phyloP scores from a whole-genome alignment of 2,329 filamentous ascomycete species.

The Cryphonectria nitschkei region DNA sequence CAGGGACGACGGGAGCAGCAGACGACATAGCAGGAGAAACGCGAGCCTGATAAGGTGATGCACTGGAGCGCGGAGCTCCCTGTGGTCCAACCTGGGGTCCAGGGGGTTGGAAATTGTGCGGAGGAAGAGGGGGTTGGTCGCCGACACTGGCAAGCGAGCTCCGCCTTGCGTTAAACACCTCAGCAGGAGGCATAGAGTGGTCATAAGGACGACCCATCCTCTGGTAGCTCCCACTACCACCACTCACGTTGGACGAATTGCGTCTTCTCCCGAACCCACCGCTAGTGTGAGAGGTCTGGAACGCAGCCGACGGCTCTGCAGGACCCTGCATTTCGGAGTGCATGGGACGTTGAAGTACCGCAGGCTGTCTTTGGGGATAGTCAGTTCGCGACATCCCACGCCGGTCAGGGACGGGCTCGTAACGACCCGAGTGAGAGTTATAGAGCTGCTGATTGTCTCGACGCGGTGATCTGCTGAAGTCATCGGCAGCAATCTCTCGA shows the following conservation, averaged over 20 bases:
- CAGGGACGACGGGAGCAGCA: conserved; percentile 41
- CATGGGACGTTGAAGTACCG: conserved; percentile 75
- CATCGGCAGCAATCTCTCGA: conserved; percentile 90
- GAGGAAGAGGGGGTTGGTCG: conserved; percentile 56
- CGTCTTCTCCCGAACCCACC: conserved; percentile 75
- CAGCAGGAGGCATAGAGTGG: conserved; percentile 45
- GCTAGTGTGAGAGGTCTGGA: conserved; percentile 75
- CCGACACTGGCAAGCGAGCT: conserved; percentile 54
- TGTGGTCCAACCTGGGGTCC: conserved; percentile 39
- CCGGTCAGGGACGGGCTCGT: conserved; percentile 84
- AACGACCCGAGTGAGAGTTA: conserved; percentile 93
- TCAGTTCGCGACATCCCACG: conserved; percentile 72
- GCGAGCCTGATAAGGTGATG: conserved; percentile 46
- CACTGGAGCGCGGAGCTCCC: conserved; percentile 36
- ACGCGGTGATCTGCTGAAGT: conserved; percentile 85
- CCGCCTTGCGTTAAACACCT: conserved; percentile 49
- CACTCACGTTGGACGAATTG: conserved; percentile 89
- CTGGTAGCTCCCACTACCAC: conserved; percentile 73
- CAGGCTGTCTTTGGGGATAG: conserved; percentile 68
- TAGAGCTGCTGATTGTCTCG: conserved; percentile 83
- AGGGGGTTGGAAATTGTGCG: conserved; percentile 47
- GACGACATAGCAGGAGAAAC: conserved; percentile 49
- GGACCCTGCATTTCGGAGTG: conserved; percentile 65
- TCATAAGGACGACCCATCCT: conserved; percentile 54
- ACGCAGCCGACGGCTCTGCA: conserved; percentile 83